phyloP scores from a whole-genome alignment of 257 asterid species.

The Perilla frutescens region DNA sequence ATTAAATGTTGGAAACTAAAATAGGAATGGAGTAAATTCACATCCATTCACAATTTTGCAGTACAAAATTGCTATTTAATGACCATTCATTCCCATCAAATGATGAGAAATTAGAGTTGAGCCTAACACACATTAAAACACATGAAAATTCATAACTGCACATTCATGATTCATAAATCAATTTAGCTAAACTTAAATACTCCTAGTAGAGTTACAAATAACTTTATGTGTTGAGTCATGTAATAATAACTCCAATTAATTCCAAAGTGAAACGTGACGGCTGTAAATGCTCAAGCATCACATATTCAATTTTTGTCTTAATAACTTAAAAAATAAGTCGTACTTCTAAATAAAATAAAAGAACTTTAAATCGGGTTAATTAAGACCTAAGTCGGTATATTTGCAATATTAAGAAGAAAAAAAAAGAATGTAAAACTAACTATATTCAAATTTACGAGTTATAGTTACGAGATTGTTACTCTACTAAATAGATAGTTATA shows the following conservation, averaged over 20 bases:
- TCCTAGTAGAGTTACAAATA: background rate
- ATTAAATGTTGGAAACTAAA: slow-evolving; percentile 14
- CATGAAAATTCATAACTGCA: slow-evolving; percentile 29
- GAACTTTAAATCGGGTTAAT: too few relatives aligned
- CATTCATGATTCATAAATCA: slow-evolving; percentile 5
- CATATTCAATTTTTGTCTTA: too few relatives aligned
- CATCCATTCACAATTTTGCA: background rate
- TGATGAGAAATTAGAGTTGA: background rate
- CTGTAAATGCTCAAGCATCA: too few relatives aligned
- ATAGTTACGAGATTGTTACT: too few relatives aligned
- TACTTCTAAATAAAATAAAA: too few relatives aligned
- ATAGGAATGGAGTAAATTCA: slow-evolving; percentile 8
- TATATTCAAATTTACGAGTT: too few relatives aligned
- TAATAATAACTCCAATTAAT: background rate
- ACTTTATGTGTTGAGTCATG: background rate
- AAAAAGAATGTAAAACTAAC: too few relatives aligned
- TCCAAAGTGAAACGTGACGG: background rate
- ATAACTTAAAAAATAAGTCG: too few relatives aligned
- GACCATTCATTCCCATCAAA: slow-evolving; percentile 14
- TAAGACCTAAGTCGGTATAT: too few relatives aligned
- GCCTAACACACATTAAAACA: slow-evolving; percentile 10
- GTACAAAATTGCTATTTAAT: background rate
- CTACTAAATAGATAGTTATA: too few relatives aligned
- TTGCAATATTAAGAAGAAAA: too few relatives aligned
- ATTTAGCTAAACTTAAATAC: background rate